phyloP scores from a whole-genome alignment of 441 rosid genomes.

The Populus hybrid region DNA sequence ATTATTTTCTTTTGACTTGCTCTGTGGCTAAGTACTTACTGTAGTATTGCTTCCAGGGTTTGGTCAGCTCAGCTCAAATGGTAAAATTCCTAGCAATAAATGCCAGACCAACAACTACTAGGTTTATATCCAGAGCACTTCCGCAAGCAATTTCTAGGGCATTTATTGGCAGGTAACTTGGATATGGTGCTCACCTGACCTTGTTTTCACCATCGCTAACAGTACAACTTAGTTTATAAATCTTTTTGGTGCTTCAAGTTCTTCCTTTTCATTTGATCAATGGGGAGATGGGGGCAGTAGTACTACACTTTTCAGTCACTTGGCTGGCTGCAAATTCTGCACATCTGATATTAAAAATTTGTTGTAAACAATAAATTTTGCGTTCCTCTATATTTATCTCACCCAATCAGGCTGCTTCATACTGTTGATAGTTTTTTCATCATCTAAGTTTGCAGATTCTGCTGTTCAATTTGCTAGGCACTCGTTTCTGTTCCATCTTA shows the following conservation, averaged over 20 bases:
- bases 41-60: constrained; percentile 57
- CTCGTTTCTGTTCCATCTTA: background rate
- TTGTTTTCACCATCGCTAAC: background rate
- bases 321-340: background rate
- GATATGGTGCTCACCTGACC: background rate
- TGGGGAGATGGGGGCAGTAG: background rate
- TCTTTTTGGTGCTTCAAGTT: background rate
- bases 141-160: constrained; percentile 85
- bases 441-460: background rate
- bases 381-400: background rate
- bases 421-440: background rate
- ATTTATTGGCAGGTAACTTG: constrained; percentile 85
- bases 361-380: background rate
- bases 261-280: too few species aligned
- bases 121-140: constrained; percentile 79
- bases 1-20: constrained; percentile 1
- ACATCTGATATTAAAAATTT: background rate
- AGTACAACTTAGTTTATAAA: background rate
- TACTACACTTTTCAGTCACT: background rate
- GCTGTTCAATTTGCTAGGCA: background rate
- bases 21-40: constrained; percentile 17
- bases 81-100: constrained; percentile 82
- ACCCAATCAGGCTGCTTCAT: background rate
- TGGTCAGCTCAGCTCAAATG: constrained; percentile 98
- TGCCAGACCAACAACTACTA: constrained; percentile 87